A percentile compares a stretch with the other conserved stretches of the same genome.
phyloP scores from a whole-genome alignment of 2,329 filamentous ascomycete genomes.

The Calonectria henricotiae region DNA sequence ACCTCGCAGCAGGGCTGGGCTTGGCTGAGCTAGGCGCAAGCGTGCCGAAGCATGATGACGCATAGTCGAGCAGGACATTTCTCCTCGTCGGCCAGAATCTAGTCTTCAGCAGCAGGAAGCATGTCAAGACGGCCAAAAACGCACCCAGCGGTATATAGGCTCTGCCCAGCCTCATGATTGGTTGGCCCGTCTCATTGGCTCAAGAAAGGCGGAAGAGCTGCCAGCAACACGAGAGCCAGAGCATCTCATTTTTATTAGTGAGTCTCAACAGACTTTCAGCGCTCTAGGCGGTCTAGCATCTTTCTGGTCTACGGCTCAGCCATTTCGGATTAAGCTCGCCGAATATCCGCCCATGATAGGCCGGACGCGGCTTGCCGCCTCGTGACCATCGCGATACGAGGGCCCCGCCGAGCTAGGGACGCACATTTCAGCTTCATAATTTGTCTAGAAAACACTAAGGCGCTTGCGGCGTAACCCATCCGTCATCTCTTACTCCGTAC shows the following conservation, averaged over 20 bases:
- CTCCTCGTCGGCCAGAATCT: background rate
- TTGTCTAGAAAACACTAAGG: conserved; percentile 4
- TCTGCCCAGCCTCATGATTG: conserved; percentile 15
- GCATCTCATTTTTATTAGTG: background rate
- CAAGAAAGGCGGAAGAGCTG: background rate
- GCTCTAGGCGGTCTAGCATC: background rate
- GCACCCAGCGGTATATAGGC: conserved; percentile 9
- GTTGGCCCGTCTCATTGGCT: background rate
- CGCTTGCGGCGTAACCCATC: conserved; percentile 1
- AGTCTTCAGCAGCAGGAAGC: background rate
- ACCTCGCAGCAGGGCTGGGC: conserved; percentile 4
- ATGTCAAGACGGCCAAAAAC: conserved; percentile 6
- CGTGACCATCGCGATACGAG: conserved; percentile 18
- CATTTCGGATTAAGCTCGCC: conserved; percentile 10
- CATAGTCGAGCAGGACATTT: conserved; percentile 20
- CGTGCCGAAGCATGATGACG: conserved; percentile 25
- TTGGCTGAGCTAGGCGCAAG: conserved; percentile 8
- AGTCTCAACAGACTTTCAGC: background rate
- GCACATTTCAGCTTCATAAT: conserved; percentile 2
- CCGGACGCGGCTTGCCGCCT: background rate
- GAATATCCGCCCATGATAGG: background rate
- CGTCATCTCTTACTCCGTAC: conserved; percentile 26
- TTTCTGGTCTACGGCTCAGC: background rate
- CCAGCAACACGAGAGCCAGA: conserved; percentile 1
- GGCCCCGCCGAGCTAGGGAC: conserved; percentile 7